phyloP scores from a whole-genome alignment of 495 filamentous ascomycete species.

The Patellaria atrata region DNA sequence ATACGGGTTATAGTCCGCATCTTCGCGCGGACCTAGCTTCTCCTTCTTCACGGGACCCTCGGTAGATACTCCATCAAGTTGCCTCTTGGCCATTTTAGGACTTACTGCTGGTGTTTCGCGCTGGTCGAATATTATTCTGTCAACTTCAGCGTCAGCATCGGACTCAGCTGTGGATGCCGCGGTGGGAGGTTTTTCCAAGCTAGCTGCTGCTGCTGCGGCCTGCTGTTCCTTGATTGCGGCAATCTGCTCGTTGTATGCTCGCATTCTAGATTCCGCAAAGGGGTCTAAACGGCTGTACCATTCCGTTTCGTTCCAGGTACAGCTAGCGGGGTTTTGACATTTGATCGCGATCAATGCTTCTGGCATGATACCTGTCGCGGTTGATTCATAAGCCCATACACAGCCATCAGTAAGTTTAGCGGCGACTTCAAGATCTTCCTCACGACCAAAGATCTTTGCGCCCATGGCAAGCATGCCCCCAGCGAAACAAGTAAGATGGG shows the following conservation, averaged over 20 bases:
- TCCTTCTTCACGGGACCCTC: too few relatives aligned
- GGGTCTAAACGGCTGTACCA: constrained; percentile 19
- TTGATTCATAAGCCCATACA: constrained; percentile 80
- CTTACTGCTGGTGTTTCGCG: too few relatives aligned
- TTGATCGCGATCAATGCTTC: constrained; percentile 52
- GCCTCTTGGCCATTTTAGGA: too few relatives aligned
- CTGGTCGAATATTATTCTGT: too few relatives aligned
- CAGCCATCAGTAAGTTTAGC: constrained; percentile 80
- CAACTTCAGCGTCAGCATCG: neutral
- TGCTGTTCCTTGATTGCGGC: constrained; percentile 5
- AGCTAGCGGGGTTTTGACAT: constrained; percentile 51
- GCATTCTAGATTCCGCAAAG: constrained; percentile 1
- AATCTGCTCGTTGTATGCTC: constrained; percentile 9
- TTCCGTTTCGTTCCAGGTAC: constrained; percentile 60
- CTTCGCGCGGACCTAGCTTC: too few relatives aligned
- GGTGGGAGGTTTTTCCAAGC: too few relatives aligned
- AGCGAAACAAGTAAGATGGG: constrained; percentile 77
- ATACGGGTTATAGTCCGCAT: constrained; percentile 8
- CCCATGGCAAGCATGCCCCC: constrained; percentile 91
- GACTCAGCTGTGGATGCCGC: neutral
- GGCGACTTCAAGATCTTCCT: constrained; percentile 68
- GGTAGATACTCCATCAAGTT: too few relatives aligned
- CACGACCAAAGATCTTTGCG: constrained; percentile 69
- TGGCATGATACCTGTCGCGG: constrained; percentile 65
- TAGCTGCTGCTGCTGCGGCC: constrained; percentile 6